Conservation (phyloP, 768 basidiomycete genomes). For the Boletus sp. region DNA sequence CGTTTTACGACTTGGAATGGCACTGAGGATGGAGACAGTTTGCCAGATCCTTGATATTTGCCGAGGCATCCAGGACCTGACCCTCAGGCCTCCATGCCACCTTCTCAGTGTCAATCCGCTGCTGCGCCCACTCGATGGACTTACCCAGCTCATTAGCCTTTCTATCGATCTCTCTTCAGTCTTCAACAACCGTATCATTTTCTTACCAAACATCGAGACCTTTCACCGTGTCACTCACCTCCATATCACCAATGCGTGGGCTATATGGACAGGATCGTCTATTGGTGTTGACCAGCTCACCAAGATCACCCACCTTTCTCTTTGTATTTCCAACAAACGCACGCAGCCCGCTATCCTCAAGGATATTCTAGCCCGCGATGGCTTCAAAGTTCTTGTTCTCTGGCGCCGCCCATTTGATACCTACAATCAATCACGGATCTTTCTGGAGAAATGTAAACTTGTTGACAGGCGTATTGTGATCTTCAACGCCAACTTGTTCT, state of each 20-base stretch:
- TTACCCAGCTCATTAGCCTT: background rate
- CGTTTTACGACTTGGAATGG: background rate
- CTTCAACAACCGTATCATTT: background rate
- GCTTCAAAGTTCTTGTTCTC: background rate
- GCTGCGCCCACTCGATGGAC: background rate
- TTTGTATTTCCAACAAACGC: background rate
- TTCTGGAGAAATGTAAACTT: too few species aligned
- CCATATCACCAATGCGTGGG: background rate
- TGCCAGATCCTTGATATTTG: background rate
- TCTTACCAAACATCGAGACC: background rate
- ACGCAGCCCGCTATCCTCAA: background rate
- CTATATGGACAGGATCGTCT: background rate
- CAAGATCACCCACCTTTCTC: background rate
- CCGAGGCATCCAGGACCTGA: background rate
- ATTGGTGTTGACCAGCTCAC: background rate
- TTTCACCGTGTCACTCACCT: background rate
- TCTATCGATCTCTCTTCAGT: background rate
- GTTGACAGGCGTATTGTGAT: too few species aligned
- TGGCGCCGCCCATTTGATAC: background rate
- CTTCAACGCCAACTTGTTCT: too few species aligned
- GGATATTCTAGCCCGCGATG: background rate
- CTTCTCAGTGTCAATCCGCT: background rate
- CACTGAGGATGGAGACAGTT: background rate
- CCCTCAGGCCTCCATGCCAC: background rate
- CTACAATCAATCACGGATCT: too few species aligned